A percentile compares a stretch with the other conserved stretches of the same genome.
phyloP scores from a whole-genome alignment of 257 asterid genomes.

The Coffea eugenioides region DNA sequence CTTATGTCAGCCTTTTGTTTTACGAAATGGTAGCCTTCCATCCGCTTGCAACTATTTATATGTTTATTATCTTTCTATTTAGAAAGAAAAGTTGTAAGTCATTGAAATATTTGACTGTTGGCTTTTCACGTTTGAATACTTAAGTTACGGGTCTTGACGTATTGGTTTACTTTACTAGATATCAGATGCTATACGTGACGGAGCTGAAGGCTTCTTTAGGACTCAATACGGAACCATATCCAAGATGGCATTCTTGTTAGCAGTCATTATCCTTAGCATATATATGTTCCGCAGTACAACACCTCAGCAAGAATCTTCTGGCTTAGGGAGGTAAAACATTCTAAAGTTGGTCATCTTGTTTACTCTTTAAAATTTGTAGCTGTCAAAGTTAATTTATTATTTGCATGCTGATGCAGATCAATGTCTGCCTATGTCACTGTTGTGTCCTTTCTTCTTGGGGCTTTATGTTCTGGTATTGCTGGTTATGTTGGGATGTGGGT shows the following conservation, averaged over 20 bases:
- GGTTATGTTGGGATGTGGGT: slow-evolving; percentile 99
- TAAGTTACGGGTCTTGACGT: slow-evolving; percentile 29
- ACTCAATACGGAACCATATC: slow-evolving; percentile 96
- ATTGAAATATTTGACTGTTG: neutral
- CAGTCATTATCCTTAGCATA: slow-evolving; percentile 65
- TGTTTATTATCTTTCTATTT: neutral
- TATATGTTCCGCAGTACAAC: slow-evolving; percentile 82
- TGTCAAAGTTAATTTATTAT: neutral
- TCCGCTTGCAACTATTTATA: neutral
- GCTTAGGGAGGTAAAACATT: slow-evolving; percentile 71
- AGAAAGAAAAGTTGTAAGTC: neutral
- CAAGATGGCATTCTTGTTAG: slow-evolving; percentile 87
- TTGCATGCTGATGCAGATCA: slow-evolving; percentile 50
- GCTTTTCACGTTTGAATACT: slow-evolving; percentile 6
- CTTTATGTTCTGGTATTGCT: slow-evolving; percentile 96
- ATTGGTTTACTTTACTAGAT: slow-evolving; percentile 54
- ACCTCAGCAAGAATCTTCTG: slow-evolving; percentile 92
- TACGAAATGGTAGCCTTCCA: neutral
- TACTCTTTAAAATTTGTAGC: neutral
- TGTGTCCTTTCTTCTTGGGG: slow-evolving; percentile 89
- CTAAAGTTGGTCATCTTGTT: neutral
- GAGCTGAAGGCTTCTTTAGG: slow-evolving; percentile 98
- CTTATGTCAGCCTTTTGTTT: neutral
- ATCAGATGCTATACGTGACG: slow-evolving; percentile 99
- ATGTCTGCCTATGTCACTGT: slow-evolving; percentile 85